These are phyloP conservation scores for Aspergillus sergii DNA, from an alignment of 2,329 filamentous ascomycete species.

Conservation along the genomic window DNA sequence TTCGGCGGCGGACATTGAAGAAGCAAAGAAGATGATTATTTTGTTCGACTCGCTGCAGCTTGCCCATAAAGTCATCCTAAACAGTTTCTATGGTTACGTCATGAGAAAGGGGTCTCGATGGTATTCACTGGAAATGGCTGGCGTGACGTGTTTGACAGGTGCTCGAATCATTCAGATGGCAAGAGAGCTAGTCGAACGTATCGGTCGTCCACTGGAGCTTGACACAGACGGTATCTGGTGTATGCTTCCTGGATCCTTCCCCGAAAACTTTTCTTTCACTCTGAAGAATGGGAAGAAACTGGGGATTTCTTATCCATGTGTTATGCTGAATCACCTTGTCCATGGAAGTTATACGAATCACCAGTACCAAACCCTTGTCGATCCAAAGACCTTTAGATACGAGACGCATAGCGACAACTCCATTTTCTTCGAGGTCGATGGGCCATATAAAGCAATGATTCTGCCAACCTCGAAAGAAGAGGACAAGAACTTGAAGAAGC, in stretches of 20 bases:
- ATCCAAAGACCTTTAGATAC: slow-evolving; percentile 80
- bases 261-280: slow-evolving; percentile 93
- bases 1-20: slow-evolving; percentile 74
- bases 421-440: slow-evolving; percentile 99
- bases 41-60: slow-evolving; percentile 94
- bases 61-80: slow-evolving; percentile 97
- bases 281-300: slow-evolving; percentile 95
- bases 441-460: slow-evolving; percentile 96
- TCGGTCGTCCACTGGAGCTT: slow-evolving; percentile 88
- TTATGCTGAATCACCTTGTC: slow-evolving; percentile 98
- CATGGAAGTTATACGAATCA: slow-evolving; percentile 95
- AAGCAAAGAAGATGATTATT: slow-evolving; percentile 98
- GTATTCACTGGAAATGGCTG: slow-evolving; percentile 99
- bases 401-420: slow-evolving; percentile 98
- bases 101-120: slow-evolving; percentile 98
- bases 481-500: slow-evolving; percentile 99
- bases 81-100: slow-evolving; percentile 98
- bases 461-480: slow-evolving; percentile 97
- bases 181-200: slow-evolving; percentile 85
- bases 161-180: slow-evolving; percentile 97
- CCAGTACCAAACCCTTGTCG: slow-evolving; percentile 89
- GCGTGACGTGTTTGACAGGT: slow-evolving; percentile 94
- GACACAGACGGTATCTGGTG: slow-evolving; percentile 99
- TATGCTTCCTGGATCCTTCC: slow-evolving; percentile 94
- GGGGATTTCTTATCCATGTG: slow-evolving; percentile 94